Evolutionary conservation across 176 grass and related monocot genomes (phyloP).

Genomic region (Oropetium thomaeum): DNA sequence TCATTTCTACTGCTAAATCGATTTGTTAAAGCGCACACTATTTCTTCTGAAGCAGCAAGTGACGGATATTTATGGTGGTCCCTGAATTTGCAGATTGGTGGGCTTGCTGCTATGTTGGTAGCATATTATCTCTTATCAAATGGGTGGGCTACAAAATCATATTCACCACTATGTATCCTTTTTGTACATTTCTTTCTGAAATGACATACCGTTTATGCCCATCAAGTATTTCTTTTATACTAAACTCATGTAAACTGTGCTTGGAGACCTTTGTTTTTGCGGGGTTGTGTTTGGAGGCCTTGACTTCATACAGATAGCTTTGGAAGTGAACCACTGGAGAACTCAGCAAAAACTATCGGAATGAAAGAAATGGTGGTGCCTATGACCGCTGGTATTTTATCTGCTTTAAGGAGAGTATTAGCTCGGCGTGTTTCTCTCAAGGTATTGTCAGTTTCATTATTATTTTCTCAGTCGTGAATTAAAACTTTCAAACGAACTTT

Average conservation of each 20-base stretch:
- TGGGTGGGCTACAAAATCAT: slow-evolving; percentile 83
- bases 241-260: not conserved
- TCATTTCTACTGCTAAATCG: not conserved
- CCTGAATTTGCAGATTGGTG: slow-evolving; percentile 66
- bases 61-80: not conserved
- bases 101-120: slow-evolving; percentile 85
- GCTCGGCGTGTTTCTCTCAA: slow-evolving; percentile 92
- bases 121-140: slow-evolving; percentile 89
- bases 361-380: slow-evolving; percentile 85
- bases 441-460: slow-evolving; percentile 44
- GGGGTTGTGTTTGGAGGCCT: slow-evolving; percentile 23
- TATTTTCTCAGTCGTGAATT: not conserved
- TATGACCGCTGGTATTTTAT: slow-evolving; percentile 86
- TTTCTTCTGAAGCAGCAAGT: slow-evolving; percentile 12
- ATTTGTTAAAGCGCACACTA: slow-evolving; percentile 10
- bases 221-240: slow-evolving; percentile 5
- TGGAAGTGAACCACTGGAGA: slow-evolving; percentile 59
- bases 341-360: slow-evolving; percentile 51
- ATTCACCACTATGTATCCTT: slow-evolving; percentile 93
- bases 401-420: slow-evolving; percentile 89
- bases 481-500: not conserved
- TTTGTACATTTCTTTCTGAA: slow-evolving; percentile 26
- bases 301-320: slow-evolving; percentile 85
- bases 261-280: slow-evolving; percentile 49
- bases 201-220: not conserved